Evolutionary conservation across 768 basidiomycete species (phyloP).

Genomic region (Panus rudis): DNA sequence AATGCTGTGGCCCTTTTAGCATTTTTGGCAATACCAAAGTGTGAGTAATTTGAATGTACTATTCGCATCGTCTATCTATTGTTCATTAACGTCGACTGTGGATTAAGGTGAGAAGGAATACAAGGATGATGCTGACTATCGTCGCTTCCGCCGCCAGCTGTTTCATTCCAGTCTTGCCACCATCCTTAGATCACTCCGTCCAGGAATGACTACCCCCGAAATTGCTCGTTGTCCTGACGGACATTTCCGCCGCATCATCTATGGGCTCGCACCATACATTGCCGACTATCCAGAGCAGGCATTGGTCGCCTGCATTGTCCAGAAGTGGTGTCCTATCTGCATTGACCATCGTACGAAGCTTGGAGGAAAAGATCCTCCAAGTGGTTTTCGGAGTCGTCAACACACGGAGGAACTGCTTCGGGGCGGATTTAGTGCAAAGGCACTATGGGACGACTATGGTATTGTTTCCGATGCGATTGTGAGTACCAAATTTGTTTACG

Average conservation of each 20-base stretch:
- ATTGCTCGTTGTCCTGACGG: slow-evolving; percentile 10
- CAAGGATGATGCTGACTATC: slow-evolving; percentile 3
- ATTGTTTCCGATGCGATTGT: slow-evolving; percentile 27
- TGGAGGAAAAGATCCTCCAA: not conserved
- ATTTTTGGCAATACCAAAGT: slow-evolving; percentile 24
- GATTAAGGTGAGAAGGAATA: slow-evolving; percentile 1
- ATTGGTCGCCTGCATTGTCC: slow-evolving; percentile 5
- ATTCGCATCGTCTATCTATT: not conserved
- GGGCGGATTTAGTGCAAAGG: not conserved
- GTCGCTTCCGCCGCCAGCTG: slow-evolving; percentile 9
- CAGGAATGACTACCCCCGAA: slow-evolving; percentile 10
- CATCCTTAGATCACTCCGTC: slow-evolving; percentile 7
- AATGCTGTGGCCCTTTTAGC: slow-evolving; percentile 7
- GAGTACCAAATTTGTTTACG: slow-evolving; percentile 1
- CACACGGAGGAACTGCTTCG: not conserved
- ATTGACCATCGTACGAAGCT: not conserved
- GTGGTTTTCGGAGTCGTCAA: not conserved
- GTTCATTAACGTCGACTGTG: not conserved
- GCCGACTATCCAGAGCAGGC: slow-evolving; percentile 17
- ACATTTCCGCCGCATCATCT: slow-evolving; percentile 10
- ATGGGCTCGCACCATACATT: slow-evolving; percentile 13
- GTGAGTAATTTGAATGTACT: slow-evolving; percentile 1
- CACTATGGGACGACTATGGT: slow-evolving; percentile 29
- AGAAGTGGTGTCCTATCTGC: slow-evolving; percentile 14
- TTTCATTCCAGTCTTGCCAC: slow-evolving; percentile 7